Evolutionary conservation across 371 early-diverging fungal genomes (phyloP), one percentile per base, ranked within the genome.

Genomic region (Choanephora cucurbitarum): DNA sequence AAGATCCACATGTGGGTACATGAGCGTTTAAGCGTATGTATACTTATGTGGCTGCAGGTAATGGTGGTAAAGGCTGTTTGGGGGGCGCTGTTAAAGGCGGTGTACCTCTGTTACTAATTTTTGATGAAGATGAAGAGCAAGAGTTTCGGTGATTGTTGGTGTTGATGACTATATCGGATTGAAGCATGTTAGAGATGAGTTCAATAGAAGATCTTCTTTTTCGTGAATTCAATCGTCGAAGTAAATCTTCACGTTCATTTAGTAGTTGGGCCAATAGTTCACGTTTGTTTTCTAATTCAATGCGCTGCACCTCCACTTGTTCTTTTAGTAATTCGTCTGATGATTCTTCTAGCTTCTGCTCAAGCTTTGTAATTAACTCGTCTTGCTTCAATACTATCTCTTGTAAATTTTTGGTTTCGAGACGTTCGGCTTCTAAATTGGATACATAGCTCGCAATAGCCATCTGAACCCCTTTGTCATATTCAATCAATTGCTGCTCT

Each of bases 341-440:
- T 45, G 23, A 21, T 14, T 32, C n/a, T 8, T 8, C 13, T 3
- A 65, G 18, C 45, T 67, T 68, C 14, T 42, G n/a, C 53, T 78
- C 78, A 5, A 78, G 45, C 13, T 60, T 68, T 5, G 51, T 28
- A 24, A 78, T 78, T 13, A 78, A 39, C 19, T 68, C 67, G 17
- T 78, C 78, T 62, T 78, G 78, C 42, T 78, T 74, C 31, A 59
- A 40, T 1, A 75, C 58, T 0, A 78, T 60, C 2, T 68, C 37
- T 19, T 54, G 52, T 14, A 78, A 32, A 2, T 44, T 24, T 9
- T 70, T 68, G 5, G 52, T 60, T 19, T 68, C 66, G 22, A 67
- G 43, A 18, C 66, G 51, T 28, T 78, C 64, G 11, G 40, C 58
- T 43, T 74, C 78, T 15, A 72, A 52, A 18, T 69, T 67, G 7